These are phyloP conservation scores for Lodderomyces parapsilosis DNA, from an alignment of 1,139 yeast genomes.

Conservation along the genomic window DNA sequence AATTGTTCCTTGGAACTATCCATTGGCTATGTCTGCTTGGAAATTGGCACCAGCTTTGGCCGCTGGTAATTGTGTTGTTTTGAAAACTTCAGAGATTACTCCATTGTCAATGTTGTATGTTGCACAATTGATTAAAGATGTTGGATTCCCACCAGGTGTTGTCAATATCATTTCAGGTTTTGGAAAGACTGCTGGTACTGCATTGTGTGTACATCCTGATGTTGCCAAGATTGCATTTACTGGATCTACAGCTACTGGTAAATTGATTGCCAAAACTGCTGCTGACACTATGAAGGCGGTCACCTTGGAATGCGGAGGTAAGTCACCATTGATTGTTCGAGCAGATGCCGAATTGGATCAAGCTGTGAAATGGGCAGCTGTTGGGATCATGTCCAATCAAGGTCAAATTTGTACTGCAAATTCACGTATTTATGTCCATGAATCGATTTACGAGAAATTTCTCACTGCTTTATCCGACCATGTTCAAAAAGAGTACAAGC, in stretches of 20 bases:
- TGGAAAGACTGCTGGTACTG: conserved; percentile 57
- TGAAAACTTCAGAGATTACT: conserved; percentile 68
- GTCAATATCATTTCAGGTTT: conserved; percentile 59
- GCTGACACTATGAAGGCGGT: conserved; percentile 64
- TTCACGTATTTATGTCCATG: conserved; percentile 46
- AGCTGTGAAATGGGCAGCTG: conserved; percentile 83
- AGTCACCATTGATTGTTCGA: conserved; percentile 71
- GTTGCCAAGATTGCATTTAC: conserved; percentile 71
- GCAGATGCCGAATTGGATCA: conserved; percentile 75
- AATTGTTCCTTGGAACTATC: conserved; percentile 69
- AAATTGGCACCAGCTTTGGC: conserved; percentile 65
- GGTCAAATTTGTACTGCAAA: conserved; percentile 51
- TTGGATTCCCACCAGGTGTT: conserved; percentile 74
- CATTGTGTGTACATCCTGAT: conserved; percentile 54
- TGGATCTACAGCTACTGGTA: conserved; percentile 62
- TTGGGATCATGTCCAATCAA: conserved; percentile 79
- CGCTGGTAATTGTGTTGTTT: conserved; percentile 63
- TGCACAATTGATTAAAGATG: conserved; percentile 55
- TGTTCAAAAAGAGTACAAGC: conserved; percentile 45
- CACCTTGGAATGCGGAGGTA: conserved; percentile 93
- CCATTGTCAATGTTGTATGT: conserved; percentile 60
- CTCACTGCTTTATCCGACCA: conserved; percentile 38
- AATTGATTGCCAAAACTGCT: conserved; percentile 58
- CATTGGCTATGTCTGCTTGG: conserved; percentile 60
- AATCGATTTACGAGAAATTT: conserved; percentile 47